These are phyloP conservation scores for Tubosaeta brunneosetosa DNA, from an alignment of 768 basidiomycete species.

Conservation along the genomic window DNA sequence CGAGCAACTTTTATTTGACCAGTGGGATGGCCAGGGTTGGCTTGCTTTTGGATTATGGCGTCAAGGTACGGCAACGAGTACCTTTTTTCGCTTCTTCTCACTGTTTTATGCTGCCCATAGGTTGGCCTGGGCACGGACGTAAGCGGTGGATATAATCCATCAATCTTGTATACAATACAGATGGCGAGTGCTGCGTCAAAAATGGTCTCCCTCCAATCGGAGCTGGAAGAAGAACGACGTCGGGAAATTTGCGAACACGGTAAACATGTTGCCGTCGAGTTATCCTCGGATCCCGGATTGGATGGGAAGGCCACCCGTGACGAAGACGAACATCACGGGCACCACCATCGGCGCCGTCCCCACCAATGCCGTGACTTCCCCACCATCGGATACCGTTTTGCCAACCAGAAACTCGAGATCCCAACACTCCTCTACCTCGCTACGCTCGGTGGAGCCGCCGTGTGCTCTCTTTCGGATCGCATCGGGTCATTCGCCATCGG, in stretches of 20 bases:
- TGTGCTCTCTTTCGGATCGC: constrained; percentile 61
- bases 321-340: background rate
- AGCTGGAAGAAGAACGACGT: constrained; percentile 14
- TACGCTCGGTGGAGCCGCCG: constrained; percentile 81
- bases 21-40: constrained; percentile 81
- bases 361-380: too few species aligned
- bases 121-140: constrained; percentile 90
- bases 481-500: constrained; percentile 73
- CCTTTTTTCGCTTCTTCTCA: background rate
- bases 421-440: constrained; percentile 80
- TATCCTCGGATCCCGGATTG: background rate
- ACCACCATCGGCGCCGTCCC: background rate
- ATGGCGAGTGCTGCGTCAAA: constrained; percentile 81
- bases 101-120: constrained; percentile 32
- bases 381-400: constrained; percentile 30
- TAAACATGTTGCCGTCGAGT: background rate
- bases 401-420: constrained; percentile 58
- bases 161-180: constrained; percentile 71
- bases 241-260: background rate
- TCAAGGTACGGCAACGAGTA: constrained; percentile 53
- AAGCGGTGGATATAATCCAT: constrained; percentile 81
- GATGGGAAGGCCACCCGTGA: background rate
- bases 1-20: constrained; percentile 85
- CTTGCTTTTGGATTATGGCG: constrained; percentile 67
- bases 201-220: constrained; percentile 49